Conservation (phyloP, 371 early-diverging fungal genomes). For the Mortierella sp. region DNA sequence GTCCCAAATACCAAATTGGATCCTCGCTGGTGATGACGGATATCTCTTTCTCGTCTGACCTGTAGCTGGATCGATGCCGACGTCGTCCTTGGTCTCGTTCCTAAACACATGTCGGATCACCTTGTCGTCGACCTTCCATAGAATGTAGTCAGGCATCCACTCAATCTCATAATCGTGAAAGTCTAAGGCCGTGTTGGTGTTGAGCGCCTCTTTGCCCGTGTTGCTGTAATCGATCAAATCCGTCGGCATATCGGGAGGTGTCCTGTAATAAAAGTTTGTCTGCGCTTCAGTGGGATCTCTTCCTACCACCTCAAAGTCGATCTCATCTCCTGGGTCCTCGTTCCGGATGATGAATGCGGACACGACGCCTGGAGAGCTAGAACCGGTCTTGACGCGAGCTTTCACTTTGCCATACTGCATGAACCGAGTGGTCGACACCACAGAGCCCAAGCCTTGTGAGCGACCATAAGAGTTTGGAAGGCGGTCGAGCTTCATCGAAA, state of each 20-base stretch:
- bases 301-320: conserved; percentile 82
- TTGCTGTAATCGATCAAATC: conserved; percentile 62
- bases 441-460: conserved; percentile 42
- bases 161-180: conserved; percentile 65
- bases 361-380: conserved; percentile 69
- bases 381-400: conserved; percentile 68
- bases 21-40: conserved; percentile 68
- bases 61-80: conserved; percentile 26
- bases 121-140: conserved; percentile 70
- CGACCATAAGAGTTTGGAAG: conserved; percentile 38
- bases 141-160: conserved; percentile 70
- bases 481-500: conserved; percentile 40
- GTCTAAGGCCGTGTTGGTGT: conserved; percentile 38
- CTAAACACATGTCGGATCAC: conserved; percentile 61
- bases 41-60: conserved; percentile 51
- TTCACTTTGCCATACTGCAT: conserved; percentile 65
- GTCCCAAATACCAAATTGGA: conserved; percentile 81
- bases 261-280: conserved; percentile 75
- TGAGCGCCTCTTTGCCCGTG: conserved; percentile 47
- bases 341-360: conserved; percentile 76
- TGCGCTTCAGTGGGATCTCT: conserved; percentile 64
- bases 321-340: conserved; percentile 71
- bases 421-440: conserved; percentile 46
- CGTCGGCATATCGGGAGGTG: conserved; percentile 34
- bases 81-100: conserved; percentile 47